These are phyloP conservation scores for Borealophlyctis nickersoniae DNA, from an alignment of 192 early-diverging fungal genomes.

Conservation along the genomic window DNA sequence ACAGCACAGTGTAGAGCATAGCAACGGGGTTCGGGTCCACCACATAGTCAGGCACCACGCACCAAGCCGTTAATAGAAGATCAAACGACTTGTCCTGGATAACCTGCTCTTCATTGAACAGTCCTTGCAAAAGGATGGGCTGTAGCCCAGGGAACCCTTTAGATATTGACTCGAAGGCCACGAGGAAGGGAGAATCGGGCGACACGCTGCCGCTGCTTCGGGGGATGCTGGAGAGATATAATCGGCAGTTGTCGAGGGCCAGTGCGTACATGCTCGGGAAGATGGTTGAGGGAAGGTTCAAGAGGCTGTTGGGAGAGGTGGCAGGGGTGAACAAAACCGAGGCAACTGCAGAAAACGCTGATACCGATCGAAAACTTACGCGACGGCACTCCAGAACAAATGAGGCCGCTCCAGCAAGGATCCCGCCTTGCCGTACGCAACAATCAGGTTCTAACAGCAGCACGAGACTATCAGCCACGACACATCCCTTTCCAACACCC, in stretches of 20 bases:
- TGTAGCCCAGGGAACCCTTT: conserved; percentile 25
- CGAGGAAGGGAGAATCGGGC: not conserved
- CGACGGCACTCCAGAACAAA: conserved; percentile 38
- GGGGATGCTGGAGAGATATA: conserved; percentile 22
- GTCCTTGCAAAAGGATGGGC: conserved; percentile 27
- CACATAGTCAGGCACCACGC: conserved; percentile 23
- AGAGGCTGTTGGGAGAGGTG: conserved; percentile 20
- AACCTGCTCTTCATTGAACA: conserved; percentile 16
- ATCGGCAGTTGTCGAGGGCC: conserved; percentile 29
- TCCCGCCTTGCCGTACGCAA: conserved; percentile 8
- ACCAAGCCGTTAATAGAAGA: conserved; percentile 30
- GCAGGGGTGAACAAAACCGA: conserved; percentile 2
- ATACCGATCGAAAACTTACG: conserved; percentile 31
- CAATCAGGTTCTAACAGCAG: conserved; percentile 26
- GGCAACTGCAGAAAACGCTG: not conserved
- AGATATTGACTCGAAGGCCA: conserved; percentile 10
- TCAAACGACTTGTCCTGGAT: conserved; percentile 38
- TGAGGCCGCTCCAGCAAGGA: conserved; percentile 13
- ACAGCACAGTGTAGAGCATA: conserved; percentile 38
- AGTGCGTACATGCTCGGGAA: conserved; percentile 22
- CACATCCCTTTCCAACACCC: too few species aligned
- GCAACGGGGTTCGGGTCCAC: conserved; percentile 26
- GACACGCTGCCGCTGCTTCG: not conserved
- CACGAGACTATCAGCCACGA: too few species aligned
- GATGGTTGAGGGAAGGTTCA: conserved; percentile 24